phyloP scores from a whole-genome alignment of 2,329 filamentous ascomycete genomes.

The Penicillium palitans region DNA sequence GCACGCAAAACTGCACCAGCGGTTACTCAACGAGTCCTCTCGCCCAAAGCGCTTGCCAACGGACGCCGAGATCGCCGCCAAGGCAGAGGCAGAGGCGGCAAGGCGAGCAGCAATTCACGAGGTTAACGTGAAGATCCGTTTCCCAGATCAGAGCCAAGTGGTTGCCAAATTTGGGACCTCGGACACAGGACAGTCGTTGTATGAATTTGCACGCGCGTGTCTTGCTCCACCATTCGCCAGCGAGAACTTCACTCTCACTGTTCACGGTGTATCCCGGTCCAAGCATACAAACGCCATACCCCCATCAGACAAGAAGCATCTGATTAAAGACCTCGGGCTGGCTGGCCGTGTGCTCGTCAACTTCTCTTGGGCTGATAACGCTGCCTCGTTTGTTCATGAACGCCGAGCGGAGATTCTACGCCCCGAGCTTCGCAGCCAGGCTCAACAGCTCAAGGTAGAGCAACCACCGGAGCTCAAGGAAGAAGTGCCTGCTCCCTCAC shows the following conservation, averaged over 20 bases:
- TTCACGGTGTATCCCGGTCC: slow-evolving; percentile 44
- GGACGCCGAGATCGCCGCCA: slow-evolving; percentile 75
- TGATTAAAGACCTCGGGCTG: slow-evolving; percentile 75
- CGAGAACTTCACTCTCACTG: slow-evolving; percentile 71
- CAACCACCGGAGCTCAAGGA: slow-evolving; percentile 53
- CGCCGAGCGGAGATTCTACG: slow-evolving; percentile 60
- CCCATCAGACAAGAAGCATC: slow-evolving; percentile 46
- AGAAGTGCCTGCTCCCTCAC: slow-evolving; percentile 5
- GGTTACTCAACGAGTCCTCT: slow-evolving; percentile 72
- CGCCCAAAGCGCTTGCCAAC: slow-evolving; percentile 78
- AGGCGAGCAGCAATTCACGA: slow-evolving; percentile 66
- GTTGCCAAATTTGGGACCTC: slow-evolving; percentile 67
- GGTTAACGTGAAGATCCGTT: slow-evolving; percentile 76
- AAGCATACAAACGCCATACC: slow-evolving; percentile 35
- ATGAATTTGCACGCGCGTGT: slow-evolving; percentile 70
- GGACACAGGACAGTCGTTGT: slow-evolving; percentile 70
- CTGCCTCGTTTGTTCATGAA: slow-evolving; percentile 55
- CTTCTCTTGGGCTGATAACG: slow-evolving; percentile 69
- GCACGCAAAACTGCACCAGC: slow-evolving; percentile 77
- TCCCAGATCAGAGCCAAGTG: slow-evolving; percentile 81
- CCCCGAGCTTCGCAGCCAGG: slow-evolving; percentile 60
- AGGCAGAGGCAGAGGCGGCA: slow-evolving; percentile 64
- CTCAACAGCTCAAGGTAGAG: slow-evolving; percentile 61
- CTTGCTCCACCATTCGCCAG: slow-evolving; percentile 59
- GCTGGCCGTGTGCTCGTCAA: slow-evolving; percentile 71